Conservation (phyloP, 2,329 filamentous ascomycete species). For the Ophiostoma fasciatum region DNA sequence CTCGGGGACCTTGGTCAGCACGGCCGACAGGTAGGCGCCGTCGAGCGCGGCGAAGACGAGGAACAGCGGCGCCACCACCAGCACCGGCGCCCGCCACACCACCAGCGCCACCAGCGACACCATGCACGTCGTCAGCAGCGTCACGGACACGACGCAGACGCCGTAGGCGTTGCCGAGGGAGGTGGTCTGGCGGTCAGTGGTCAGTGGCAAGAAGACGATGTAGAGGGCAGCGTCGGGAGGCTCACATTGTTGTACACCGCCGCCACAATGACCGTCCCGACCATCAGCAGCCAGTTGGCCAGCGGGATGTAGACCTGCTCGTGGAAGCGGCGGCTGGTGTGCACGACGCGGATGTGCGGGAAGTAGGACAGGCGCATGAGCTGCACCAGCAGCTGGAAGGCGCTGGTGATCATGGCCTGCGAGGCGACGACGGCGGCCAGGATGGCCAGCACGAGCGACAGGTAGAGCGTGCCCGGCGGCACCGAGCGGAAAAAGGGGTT, state of each 20-base stretch:
- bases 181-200: too few species aligned
- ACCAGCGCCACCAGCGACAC: slow-evolving; percentile 56
- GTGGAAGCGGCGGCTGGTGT: slow-evolving; percentile 55
- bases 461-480: slow-evolving; percentile 53
- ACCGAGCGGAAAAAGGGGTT: slow-evolving; percentile 64
- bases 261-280: slow-evolving; percentile 60
- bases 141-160: slow-evolving; percentile 67
- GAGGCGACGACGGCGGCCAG: slow-evolving; percentile 61
- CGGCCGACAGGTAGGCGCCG: slow-evolving; percentile 53
- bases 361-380: slow-evolving; percentile 60
- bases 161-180: slow-evolving; percentile 61
- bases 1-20: slow-evolving; percentile 56
- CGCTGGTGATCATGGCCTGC: slow-evolving; percentile 64
- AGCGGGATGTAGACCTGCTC: slow-evolving; percentile 65
- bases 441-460: slow-evolving; percentile 33
- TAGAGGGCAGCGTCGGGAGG: too few species aligned
- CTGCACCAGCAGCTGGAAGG: slow-evolving; percentile 55
- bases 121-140: slow-evolving; percentile 64
- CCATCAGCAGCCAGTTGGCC: slow-evolving; percentile 64
- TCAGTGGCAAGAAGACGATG: too few species aligned
- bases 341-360: slow-evolving; percentile 58
- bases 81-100: slow-evolving; percentile 50
- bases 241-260: slow-evolving; percentile 63
- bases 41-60: slow-evolving; percentile 52
- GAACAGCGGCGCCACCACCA: slow-evolving; percentile 46